Base-by-base conservation (phyloP, 2,329 filamentous ascomycete species). In the Diplodia mutila region DNA sequence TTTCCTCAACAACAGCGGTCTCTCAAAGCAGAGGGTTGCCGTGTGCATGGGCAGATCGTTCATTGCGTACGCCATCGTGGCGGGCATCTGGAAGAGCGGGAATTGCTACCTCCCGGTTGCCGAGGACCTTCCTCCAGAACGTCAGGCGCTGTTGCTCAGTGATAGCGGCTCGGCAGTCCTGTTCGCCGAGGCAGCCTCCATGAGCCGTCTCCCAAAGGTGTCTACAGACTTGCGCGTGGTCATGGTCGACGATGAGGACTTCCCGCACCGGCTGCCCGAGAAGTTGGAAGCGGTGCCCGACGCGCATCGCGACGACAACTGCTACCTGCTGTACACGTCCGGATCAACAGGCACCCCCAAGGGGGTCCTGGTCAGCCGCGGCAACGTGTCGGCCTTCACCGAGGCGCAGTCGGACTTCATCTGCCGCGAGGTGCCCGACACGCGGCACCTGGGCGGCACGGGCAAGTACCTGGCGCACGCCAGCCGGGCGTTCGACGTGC, bases 311-410 rank as follows among this genome's bases (percentile, higher is more conserved):
- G 46, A 23, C 46, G 49, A 25, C 23, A 25, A 52, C 87, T 99
- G 9, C 34, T 99, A 98, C 88, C 84, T 99, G 68, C 91, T 99
- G 67, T 99, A 99, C 84, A 99, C 95, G 1, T 98, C 94, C 42
- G 95, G 95, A 48, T 98, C 94, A 0, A 99, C 95, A 6, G 95
- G 95, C 71, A 98, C 98, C 86, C 95, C 95, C 72, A 99, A 99
- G 88, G 95, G 95, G 81, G 91, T 99, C 66, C 91, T 98, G 97
- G 76, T 97, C 97, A 77, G 94, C 94, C 4, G 90, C 93, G 3
- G 92, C 93, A 0, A 97, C 93, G 0, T 97, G 5, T 52, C 49
- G 3, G 49, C 49, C 59, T 86, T 97, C 74, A 91, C 89, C 21
- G 49, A 52, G 6, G 49, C 49, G 1, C 21, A 25, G 23, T 52